phyloP scores from a whole-genome alignment of 1,139 yeast genomes.

The Taphrina flavorubra region DNA sequence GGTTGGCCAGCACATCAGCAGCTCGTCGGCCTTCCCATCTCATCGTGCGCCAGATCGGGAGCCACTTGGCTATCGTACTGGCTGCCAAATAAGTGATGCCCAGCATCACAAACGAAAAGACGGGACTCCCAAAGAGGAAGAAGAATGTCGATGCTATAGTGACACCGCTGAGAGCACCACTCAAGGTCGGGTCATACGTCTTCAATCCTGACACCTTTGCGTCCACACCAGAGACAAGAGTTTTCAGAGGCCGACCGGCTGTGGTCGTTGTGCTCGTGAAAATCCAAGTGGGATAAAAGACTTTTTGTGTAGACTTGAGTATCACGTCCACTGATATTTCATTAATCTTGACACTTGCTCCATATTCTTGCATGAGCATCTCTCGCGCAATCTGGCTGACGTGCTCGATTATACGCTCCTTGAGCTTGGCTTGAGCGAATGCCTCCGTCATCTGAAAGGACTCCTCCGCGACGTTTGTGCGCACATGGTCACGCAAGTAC shows the following conservation, averaged over 20 bases:
- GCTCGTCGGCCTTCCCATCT: conserved; percentile 33
- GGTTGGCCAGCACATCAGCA: conserved; percentile 35
- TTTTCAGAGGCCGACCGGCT: conserved; percentile 22
- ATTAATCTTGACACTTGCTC: conserved; percentile 36
- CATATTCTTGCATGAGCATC: conserved; percentile 37
- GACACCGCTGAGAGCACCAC: conserved; percentile 25
- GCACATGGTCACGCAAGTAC: conserved; percentile 10
- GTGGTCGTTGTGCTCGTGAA: conserved; percentile 9
- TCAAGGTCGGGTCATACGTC: conserved; percentile 30
- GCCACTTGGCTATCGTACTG: conserved; percentile 21
- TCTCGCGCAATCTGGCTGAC: conserved; percentile 28
- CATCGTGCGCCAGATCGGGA: conserved; percentile 34
- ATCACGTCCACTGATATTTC: conserved; percentile 22
- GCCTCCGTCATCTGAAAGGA: conserved; percentile 24
- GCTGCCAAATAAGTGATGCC: conserved; percentile 26
- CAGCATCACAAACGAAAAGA: conserved; percentile 8
- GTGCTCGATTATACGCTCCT: conserved; percentile 17
- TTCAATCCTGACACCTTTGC: conserved; percentile 28
- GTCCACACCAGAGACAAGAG: conserved; percentile 25
- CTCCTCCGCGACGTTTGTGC: conserved; percentile 22
- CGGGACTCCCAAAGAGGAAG: conserved; percentile 26
- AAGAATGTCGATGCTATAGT: conserved; percentile 7
- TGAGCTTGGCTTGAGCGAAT: conserved; percentile 28
- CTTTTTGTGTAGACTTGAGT: conserved; percentile 10
- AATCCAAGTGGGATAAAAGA: conserved; percentile 27